Base-by-base conservation (phyloP, 768 basidiomycete species). In the Gyrodon lividus region DNA sequence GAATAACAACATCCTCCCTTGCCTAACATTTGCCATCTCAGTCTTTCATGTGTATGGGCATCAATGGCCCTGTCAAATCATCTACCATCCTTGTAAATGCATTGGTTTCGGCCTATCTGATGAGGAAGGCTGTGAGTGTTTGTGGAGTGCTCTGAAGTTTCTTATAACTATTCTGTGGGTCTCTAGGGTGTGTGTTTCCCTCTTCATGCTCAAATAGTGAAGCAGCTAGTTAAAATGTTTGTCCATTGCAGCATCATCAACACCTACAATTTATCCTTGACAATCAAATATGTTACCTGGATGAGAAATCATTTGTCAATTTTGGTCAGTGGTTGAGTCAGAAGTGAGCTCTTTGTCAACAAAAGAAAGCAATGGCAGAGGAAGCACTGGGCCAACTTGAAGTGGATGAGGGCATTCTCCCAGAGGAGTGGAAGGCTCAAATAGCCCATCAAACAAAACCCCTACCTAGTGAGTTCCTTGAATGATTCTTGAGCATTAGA, bases 31-130 rank as follows among this genome's bases (percentile, higher is more conserved):
- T n/a, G n/a, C n/a, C n/a, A n/a, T n/a, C n/a, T n/a, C 19, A 23
- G 67, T 62, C 0, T 68, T 72, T 65, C 70, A 72, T 53, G 69
- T 66, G 0, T 70, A 64, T 43, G 66, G 61, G 0, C 69, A 71
- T 33, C n/a, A n/a, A n/a, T n/a, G n/a, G n/a, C n/a, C n/a, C n/a
- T n/a, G n/a, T n/a, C n/a, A n/a, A n/a, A n/a, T n/a, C n/a, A n/a
- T n/a, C n/a, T n/a, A n/a, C n/a, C n/a, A n/a, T n/a, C n/a, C n/a
- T n/a, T n/a, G n/a, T n/a, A n/a, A n/a, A n/a, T n/a, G n/a, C n/a
- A n/a, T n/a, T n/a, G n/a, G n/a, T n/a, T n/a, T n/a, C n/a, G n/a
- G n/a, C n/a, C n/a, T n/a, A n/a, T n/a, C n/a, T n/a, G n/a, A n/a
- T n/a, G n/a, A n/a, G n/a, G n/a, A 34, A 34, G 70, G 69, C 1